Evolutionary conservation across 1,284 basidiomycete species (phyloP), one percentile per base, ranked within the genome.

Genomic region (Leccinum ambiguum): DNA sequence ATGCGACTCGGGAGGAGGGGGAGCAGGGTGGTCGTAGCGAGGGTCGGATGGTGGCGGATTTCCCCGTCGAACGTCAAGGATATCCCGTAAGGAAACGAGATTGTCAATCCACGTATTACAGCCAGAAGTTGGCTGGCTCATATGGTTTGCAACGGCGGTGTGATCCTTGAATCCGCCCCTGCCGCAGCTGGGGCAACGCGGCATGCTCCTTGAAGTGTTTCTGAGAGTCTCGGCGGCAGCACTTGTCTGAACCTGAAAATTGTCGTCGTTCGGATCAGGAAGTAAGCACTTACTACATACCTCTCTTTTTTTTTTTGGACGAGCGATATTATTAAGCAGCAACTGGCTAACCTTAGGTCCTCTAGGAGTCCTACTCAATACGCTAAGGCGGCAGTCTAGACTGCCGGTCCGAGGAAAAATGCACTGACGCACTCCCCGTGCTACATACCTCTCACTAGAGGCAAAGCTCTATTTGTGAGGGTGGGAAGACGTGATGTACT

Each of bases 51-150:
- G 23, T 23, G 23, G 23, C 23, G 23, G 23, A 23, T 23, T 23
- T 23, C 23, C 23, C 23, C 23, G 45, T 8, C n/a, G 54, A 56
- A 30, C 26, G 26, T 56, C 16, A 14, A 56, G 54, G 16, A 8
- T 14, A 30, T 56, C 54, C 21, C 26, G 21, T 26, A 56, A 8
- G 54, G 26, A 56, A 14, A 56, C 54, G 30, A 56, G 48, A 23
- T 50, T 53, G 21, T 61, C 11, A 16, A 61, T 6, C 60, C 60
- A 61, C 3, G n/a, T 61, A 10, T 61, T 61, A 18, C 60, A 61
- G 9, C 60, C 23, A 23, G 23, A 23, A 23, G 23, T 53, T 14
- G 48, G 60, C 21, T 61, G 60, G 48, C 60, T 61, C 60, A 61
- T 61, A 18, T 61, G 48, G 30, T 53, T 53, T 23, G 30, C 33